Evolutionary conservation across 2,329 filamentous ascomycete genomes (phyloP), one percentile per base, ranked within the genome.

Genomic region (Monilinia vaccinii-corymbosi): DNA sequence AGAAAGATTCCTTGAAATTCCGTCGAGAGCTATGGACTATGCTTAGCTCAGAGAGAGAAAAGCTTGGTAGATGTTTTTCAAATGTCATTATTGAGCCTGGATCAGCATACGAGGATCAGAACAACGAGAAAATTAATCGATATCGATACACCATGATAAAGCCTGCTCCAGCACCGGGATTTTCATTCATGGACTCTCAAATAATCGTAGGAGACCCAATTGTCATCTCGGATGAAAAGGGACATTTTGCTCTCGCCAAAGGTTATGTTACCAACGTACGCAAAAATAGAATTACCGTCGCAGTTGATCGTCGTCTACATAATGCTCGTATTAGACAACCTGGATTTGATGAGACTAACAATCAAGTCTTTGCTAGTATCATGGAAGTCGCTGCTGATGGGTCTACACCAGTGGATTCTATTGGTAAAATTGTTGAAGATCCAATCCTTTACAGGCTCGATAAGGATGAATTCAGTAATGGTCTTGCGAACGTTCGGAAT

Each of bases 381-480:
- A 96, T 97, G 90, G 89, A 96, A 65, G 86, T 95, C 31, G 80
- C 78, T 14, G 78, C 78, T 6, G 80, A 85, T 67, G 82, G 79
- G 1, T 78, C 77, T 40, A 75, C 75, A 0, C 75, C 78, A 28
- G 76, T 81, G 40, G 76, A 82, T 60, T 77, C 79, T 6, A 73
- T 81, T 45, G 77, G 75, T 32, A 80, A 77, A 65, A 77, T 79
- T 64, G 77, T 79, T 61, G 77, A 79, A 60, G 73, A 80, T 4
- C 82, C 82, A 4, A 75, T 88, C 7, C 79, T 84, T 52, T 99
- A 96, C 69, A 87, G 94, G 28, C 78, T 99, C 4, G 94, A 99
- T 74, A 97, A 97, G 72, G 94, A 99, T 69, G 94, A 99, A 71
- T 99, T 99, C 74, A 96, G 91, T 74, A 97, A 96, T 69, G 94